A percentile compares a stretch with the other conserved stretches of the same genome.
phyloP scores from a whole-genome alignment of 1,284 basidiomycete genomes.

The Ceratobasidium sp. region DNA sequence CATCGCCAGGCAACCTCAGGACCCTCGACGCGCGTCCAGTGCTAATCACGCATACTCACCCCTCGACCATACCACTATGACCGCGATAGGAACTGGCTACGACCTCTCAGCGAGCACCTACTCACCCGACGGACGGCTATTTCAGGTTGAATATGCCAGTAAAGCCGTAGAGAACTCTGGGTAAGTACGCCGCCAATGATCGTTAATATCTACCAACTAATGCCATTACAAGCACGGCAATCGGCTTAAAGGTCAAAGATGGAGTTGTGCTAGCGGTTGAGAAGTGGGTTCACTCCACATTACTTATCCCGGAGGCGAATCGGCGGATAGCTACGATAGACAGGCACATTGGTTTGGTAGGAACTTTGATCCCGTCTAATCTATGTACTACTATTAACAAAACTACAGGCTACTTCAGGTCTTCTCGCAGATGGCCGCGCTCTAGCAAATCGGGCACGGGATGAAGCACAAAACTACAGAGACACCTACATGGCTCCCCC shows the following conservation, averaged over 20 bases:
- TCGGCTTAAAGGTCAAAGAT: constrained; percentile 93
- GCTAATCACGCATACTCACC: not conserved
- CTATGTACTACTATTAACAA: not conserved
- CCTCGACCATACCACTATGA: constrained; percentile 69
- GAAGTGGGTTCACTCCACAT: constrained; percentile 97
- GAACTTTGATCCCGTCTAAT: constrained; percentile 49
- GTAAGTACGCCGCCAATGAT: constrained; percentile 60
- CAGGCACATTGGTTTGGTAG: constrained; percentile 90
- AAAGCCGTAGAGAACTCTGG: constrained; percentile 99
- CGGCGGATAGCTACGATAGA: constrained; percentile 94
- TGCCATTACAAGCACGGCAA: constrained; percentile 75
- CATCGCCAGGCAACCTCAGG: constrained; percentile 25
- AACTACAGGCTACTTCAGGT: constrained; percentile 86
- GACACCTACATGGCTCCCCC: constrained; percentile 82
- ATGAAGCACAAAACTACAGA: constrained; percentile 85
- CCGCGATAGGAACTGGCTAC: constrained; percentile 98
- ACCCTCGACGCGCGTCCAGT: constrained; percentile 48
- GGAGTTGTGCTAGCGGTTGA: constrained; percentile 96
- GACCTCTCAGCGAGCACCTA: constrained; percentile 99
- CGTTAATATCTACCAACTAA: not conserved
- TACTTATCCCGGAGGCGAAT: constrained; percentile 94
- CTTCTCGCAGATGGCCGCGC: constrained; percentile 95
- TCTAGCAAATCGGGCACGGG: constrained; percentile 85
- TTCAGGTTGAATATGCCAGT: constrained; percentile 98
- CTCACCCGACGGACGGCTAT: constrained; percentile 98